Evolutionary conservation across 495 filamentous ascomycete genomes (phyloP).

Genomic region (Penicillium simplicissimum): DNA sequence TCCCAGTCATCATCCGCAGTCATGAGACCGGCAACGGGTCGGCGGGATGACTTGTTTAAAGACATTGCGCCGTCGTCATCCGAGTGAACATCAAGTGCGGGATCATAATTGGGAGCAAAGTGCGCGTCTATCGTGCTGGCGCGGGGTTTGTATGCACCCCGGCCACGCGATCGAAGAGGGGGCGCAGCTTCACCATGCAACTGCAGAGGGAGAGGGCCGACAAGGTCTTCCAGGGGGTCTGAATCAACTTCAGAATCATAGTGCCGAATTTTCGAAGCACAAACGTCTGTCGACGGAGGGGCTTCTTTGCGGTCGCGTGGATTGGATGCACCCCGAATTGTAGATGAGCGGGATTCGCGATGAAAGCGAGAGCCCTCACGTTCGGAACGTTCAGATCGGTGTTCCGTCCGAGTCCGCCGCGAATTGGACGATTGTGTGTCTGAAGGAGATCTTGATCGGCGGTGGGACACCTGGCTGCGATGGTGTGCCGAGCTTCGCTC

Average conservation of each 20-base stretch:
- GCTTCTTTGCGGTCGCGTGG: constrained; percentile 1
- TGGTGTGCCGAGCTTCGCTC: constrained; percentile 24
- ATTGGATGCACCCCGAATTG: constrained; percentile 3
- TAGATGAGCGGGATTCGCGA: constrained; percentile 15
- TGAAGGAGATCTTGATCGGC: constrained; percentile 21
- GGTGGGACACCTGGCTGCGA: constrained; percentile 10
- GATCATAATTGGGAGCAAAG: constrained; percentile 79
- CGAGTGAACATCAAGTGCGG: constrained; percentile 64
- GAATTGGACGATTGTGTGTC: constrained; percentile 35
- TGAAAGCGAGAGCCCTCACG: constrained; percentile 7
- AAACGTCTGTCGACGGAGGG: background rate
- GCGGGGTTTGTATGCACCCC: constrained; percentile 59
- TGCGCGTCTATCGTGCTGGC: constrained; percentile 75
- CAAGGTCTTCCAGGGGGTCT: constrained; percentile 74
- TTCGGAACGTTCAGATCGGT: constrained; percentile 5
- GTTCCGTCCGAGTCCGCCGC: constrained; percentile 3
- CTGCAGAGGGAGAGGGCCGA: constrained; percentile 74
- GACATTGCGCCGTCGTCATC: constrained; percentile 43
- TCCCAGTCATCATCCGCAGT: constrained; percentile 73
- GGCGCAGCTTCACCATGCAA: constrained; percentile 28
- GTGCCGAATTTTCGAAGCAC: background rate
- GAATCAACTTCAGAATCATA: constrained; percentile 52
- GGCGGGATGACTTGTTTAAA: constrained; percentile 31
- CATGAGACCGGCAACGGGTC: constrained; percentile 46
- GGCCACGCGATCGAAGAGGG: constrained; percentile 65